Percentiles rank a stretch among this genome's conserved stretches.
Conservation (phyloP, 2,329 filamentous ascomycete species). For the Phialophora chinensis region DNA sequence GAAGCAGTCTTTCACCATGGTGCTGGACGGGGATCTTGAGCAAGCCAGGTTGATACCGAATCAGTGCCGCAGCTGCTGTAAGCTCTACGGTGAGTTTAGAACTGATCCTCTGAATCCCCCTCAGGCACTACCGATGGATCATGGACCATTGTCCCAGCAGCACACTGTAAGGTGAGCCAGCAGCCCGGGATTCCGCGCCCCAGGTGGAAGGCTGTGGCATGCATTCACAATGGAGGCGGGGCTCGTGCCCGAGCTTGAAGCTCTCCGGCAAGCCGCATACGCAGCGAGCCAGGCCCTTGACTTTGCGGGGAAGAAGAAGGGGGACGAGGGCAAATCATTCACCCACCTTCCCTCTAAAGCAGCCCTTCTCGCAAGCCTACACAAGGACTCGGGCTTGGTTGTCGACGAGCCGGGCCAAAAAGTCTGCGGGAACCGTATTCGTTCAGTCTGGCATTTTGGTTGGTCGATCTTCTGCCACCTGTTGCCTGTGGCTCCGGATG, state of each 20-base stretch:
- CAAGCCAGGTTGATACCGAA: neutral
- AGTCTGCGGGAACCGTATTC: neutral
- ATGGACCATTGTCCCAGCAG: neutral
- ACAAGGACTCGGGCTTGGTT: neutral
- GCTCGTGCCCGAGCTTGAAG: neutral
- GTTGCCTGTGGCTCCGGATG: neutral
- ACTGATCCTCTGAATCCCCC: neutral
- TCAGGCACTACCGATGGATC: neutral
- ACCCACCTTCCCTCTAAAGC: neutral
- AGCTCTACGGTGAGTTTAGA: neutral
- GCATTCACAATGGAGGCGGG: slow-evolving; percentile 3
- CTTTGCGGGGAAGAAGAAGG: neutral
- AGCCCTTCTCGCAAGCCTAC: neutral
- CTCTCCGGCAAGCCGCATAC: neutral
- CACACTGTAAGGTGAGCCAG: neutral
- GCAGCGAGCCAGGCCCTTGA: neutral
- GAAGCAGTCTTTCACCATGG: neutral
- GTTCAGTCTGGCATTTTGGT: neutral
- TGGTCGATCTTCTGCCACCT: neutral
- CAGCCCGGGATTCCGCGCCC: slow-evolving; percentile 2
- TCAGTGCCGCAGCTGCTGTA: neutral
- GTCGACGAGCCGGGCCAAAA: neutral
- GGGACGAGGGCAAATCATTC: neutral
- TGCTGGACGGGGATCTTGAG: neutral
- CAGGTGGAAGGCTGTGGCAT: slow-evolving; percentile 7